Conservation (phyloP, 208 protist species). For the Leptomonas pyrrhocoris region DNA sequence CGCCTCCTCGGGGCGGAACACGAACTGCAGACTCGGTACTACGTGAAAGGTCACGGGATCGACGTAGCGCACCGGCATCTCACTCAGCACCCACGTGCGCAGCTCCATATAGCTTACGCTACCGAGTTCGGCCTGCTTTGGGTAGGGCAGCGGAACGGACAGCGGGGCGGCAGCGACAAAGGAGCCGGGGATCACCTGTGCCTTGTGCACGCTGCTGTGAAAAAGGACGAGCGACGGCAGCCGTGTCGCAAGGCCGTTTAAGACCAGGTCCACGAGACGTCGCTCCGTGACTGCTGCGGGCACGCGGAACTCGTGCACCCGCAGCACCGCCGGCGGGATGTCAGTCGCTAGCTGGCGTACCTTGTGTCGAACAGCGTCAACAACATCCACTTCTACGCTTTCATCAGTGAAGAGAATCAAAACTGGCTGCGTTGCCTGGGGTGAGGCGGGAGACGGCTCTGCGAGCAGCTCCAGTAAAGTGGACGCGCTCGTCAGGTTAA, state of each 20-base stretch:
- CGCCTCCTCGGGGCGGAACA: constrained; percentile 27
- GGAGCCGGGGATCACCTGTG: constrained; percentile 18
- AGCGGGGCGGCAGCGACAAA: constrained; percentile 10
- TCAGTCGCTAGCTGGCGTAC: constrained; percentile 15
- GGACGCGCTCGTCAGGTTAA: constrained; percentile 2
- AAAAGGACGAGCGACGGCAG: constrained; percentile 27
- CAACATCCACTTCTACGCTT: background rate
- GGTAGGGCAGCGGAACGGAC: background rate
- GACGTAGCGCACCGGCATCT: constrained; percentile 37
- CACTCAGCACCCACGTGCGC: constrained; percentile 41
- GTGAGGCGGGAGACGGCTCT: background rate
- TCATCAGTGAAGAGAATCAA: constrained; percentile 30
- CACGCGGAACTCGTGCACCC: constrained; percentile 26
- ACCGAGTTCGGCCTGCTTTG: background rate
- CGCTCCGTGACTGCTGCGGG: constrained; percentile 5
- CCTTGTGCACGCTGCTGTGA: constrained; percentile 12
- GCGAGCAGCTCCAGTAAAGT: constrained; percentile 8
- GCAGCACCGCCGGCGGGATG: constrained; percentile 15
- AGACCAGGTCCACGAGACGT: constrained; percentile 16
- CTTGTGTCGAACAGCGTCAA: background rate
- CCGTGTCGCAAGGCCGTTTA: constrained; percentile 10
- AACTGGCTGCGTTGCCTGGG: constrained; percentile 9
- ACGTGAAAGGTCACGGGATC: constrained; percentile 45
- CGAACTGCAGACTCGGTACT: constrained; percentile 34
- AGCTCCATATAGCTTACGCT: constrained; percentile 23